phyloP scores from a whole-genome alignment of 306 rosid genomes.

The Abrus precatorius region DNA sequence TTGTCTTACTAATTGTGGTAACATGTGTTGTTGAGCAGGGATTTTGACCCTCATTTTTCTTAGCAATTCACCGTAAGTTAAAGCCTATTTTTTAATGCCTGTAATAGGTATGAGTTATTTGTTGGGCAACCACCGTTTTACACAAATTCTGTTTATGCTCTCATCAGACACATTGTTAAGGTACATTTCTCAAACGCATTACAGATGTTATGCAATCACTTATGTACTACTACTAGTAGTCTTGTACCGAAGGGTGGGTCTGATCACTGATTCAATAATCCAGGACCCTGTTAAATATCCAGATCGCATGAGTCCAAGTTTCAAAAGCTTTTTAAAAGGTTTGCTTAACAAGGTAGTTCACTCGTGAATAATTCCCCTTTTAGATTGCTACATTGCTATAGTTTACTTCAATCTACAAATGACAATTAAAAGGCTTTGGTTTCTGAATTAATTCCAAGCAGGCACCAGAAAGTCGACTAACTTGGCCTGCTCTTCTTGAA shows the following conservation, averaged over 20 bases:
- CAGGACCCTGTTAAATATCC: slow-evolving; percentile 99
- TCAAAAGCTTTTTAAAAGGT: slow-evolving; percentile 91
- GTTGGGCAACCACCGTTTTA: slow-evolving; percentile 99
- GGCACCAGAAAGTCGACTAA: slow-evolving; percentile 94
- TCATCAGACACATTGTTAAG: slow-evolving; percentile 95
- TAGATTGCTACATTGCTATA: slow-evolving; percentile 6
- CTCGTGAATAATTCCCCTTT: slow-evolving; percentile 41
- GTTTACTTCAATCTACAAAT: slow-evolving; percentile 41
- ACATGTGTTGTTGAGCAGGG: slow-evolving; percentile 28
- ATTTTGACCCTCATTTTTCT: slow-evolving; percentile 26
- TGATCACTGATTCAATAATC: slow-evolving; percentile 50
- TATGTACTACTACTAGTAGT: not conserved
- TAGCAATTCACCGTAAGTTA: slow-evolving; percentile 42
- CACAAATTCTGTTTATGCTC: slow-evolving; percentile 96
- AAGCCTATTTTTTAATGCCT: slow-evolving; percentile 47
- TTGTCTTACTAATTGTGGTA: slow-evolving; percentile 33
- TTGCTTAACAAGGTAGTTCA: slow-evolving; percentile 89
- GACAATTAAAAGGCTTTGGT: slow-evolving; percentile 35
- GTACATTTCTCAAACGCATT: slow-evolving; percentile 53
- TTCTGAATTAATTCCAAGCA: slow-evolving; percentile 49
- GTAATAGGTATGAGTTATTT: slow-evolving; percentile 91
- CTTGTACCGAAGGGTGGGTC: slow-evolving; percentile 17
- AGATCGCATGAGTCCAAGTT: slow-evolving; percentile 81
- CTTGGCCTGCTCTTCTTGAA: slow-evolving; percentile 97
- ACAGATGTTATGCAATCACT: slow-evolving; percentile 29